Base-by-base conservation (phyloP, 1,139 yeast genomes). In the Hanseniaspora sp. region DNA sequence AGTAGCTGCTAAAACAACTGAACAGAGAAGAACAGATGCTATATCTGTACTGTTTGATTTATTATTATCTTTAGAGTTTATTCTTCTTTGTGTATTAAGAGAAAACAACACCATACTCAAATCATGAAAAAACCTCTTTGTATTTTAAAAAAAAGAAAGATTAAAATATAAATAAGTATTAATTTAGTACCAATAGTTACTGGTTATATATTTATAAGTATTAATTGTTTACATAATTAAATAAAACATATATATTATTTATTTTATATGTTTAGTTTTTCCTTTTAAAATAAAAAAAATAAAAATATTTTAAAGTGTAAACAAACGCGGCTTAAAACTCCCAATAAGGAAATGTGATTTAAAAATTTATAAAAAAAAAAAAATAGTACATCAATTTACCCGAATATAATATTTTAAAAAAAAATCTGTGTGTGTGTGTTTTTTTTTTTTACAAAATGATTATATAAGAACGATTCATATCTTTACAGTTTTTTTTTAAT, bases 401-500 rank as follows among this genome's bases (percentile, higher is more conserved):
- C 48, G 12, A 59, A 86, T 95, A 17, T 37, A n/a, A n/a, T 17
- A 7, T 37, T 13, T 37, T 13, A 17, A n/a, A 12, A 37, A n/a
- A 37, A 37, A n/a, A 7, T 37, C 2, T 23, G 23, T 23, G 23
- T 23, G 23, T 23, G 23, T 23, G 23, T 23, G 23, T 23, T 2
- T 23, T 23, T 23, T 23, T 23, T 23, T 23, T 23, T 23, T 23
- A 23, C 23, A 23, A 23, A 23, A 23, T 23, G 23, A 23, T 23
- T 23, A 23, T 23, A 23, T 3, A 23, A 23, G 23, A 23, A 23
- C 23, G 23, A 23, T 23, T 23, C 23, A 23, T 23, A 23, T 23
- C 23, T 23, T 23, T 23, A 23, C 4, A 23, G 23, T 23, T 23
- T 23, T 4, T 23, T 23, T n/a, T n/a, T n/a, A n/a, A n/a, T 15